phyloP scores from a whole-genome alignment of 768 basidiomycete genomes.

The Peribolospora kevripleyi region DNA sequence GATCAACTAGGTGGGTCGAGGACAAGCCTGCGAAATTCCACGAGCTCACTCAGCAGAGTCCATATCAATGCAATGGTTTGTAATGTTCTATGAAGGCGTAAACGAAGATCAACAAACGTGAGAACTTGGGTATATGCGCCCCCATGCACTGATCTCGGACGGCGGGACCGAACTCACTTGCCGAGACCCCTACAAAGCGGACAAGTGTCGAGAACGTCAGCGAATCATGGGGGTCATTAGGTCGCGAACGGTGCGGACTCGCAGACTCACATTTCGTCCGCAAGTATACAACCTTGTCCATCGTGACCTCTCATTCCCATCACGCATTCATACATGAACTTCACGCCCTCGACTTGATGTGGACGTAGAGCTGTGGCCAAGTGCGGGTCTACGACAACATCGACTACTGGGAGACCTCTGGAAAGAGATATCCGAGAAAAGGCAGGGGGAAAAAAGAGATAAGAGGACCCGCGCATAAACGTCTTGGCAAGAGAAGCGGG shows the following conservation, averaged over 20 bases:
- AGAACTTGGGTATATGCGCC: too few species aligned
- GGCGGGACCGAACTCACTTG: constrained; percentile 33
- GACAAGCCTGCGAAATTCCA: too few species aligned
- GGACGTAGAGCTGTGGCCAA: constrained; percentile 48
- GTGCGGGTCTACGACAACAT: constrained; percentile 76
- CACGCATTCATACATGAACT: constrained; percentile 76
- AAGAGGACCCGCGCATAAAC: too few species aligned
- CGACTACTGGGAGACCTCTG: constrained; percentile 36
- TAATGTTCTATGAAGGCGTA: constrained; percentile 1
- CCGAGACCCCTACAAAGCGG: constrained; percentile 54
- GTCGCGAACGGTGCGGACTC: too few species aligned
- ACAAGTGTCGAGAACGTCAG: neutral
- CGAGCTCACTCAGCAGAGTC: constrained; percentile 56
- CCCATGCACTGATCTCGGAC: too few species aligned
- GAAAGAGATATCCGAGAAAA: neutral
- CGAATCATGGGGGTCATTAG: neutral
- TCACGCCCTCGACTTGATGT: constrained; percentile 71
- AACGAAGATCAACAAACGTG: too few species aligned
- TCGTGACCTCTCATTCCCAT: constrained; percentile 84
- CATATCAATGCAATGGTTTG: constrained; percentile 79
- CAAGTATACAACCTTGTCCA: constrained; percentile 74
- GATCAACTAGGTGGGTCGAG: too few species aligned
- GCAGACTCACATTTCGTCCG: constrained; percentile 62
- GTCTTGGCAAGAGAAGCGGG: too few species aligned
- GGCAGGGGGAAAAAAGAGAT: neutral